Evolutionary conservation across 2,329 filamentous ascomycete genomes (phyloP), one percentile per base, ranked within the genome.

Genomic region (Pseudogymnoascus sp.): DNA sequence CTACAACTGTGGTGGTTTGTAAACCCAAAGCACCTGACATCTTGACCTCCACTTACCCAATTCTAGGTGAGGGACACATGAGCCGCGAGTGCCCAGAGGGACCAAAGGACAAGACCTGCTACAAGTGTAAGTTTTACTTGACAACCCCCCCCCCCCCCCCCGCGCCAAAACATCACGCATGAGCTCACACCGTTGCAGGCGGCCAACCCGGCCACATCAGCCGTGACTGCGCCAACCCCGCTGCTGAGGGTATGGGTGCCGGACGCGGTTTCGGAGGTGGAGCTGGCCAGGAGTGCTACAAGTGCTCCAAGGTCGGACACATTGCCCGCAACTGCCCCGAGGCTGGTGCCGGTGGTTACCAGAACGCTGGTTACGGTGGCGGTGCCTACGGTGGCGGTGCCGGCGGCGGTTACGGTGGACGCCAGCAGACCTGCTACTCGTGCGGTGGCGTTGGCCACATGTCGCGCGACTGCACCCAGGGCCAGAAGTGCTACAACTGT

Each of bases 401-500:
- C 66, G 78, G 81, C 65, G 79, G 82, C 65, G 79, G 82, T 67
- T 79, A 80, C 69, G 79, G 82, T 67, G 69, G 72, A 59, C 71
- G 72, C 44, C 74, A 75, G 64, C 76, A 93, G 83, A 97, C 92
- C 71, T 97, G 95, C 88, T 99, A 97, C 84, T 96, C 92, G 50
- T 97, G 95, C 81, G 95, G 95, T 72, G 95, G 95, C 69, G 93
- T 91, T 76, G 93, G 93, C 74, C 95, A 99, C 83, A 93, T 96
- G 89, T 93, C 90, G 75, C 89, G 93, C 71, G 95, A 97, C 80
- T 99, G 95, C 80, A 96, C 93, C 72, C 96, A 97, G 78, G 95
- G 95, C 74, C 93, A 96, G 83, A 97, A 97, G 84, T 99, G 95
- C 88, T 99, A 97, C 87, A 97, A 97, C 87, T 97, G 95, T 71